These are phyloP conservation scores for Sarcomyxa edulis DNA, from an alignment of 768 basidiomycete species.

Conservation along the genomic window DNA sequence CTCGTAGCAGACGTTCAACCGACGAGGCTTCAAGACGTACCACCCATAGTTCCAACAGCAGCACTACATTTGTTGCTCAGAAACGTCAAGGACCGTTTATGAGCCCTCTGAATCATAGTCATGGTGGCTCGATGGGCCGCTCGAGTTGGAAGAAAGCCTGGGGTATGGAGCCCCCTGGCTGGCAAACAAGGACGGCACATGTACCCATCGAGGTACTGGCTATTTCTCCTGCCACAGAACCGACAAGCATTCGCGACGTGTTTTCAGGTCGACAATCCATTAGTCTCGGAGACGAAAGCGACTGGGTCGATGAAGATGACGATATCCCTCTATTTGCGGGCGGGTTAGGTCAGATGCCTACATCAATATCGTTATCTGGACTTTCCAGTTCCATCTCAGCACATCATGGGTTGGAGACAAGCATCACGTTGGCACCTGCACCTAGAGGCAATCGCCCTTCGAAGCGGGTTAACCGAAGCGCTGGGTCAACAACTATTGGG, in stretches of 20 bases:
- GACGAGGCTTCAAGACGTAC: constrained; percentile 38
- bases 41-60: constrained; percentile 22
- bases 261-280: constrained; percentile 66
- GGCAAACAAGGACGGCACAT: constrained; percentile 65
- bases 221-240: constrained; percentile 50
- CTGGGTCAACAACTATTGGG: constrained; percentile 12
- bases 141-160: constrained; percentile 89
- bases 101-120: constrained; percentile 41
- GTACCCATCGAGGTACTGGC: constrained; percentile 73
- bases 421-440: constrained; percentile 46
- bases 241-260: constrained; percentile 62
- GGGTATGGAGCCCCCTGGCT: constrained; percentile 84
- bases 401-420: constrained; percentile 23
- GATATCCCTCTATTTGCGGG: constrained; percentile 70
- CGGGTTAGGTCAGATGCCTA: constrained; percentile 65
- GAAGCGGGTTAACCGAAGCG: constrained; percentile 27
- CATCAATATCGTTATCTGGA: constrained; percentile 12
- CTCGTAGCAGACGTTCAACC: constrained; percentile 38
- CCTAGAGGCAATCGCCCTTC: constrained; percentile 40
- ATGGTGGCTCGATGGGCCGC: constrained; percentile 44
- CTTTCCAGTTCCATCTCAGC: constrained; percentile 1
- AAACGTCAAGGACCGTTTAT: constrained; percentile 73
- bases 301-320: constrained; percentile 88
- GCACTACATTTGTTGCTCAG: constrained; percentile 74
- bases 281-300: constrained; percentile 69